These are phyloP conservation scores for Nelumbo lutea DNA, from an alignment of 164 flowering plant genomes.

Conservation along the genomic window DNA sequence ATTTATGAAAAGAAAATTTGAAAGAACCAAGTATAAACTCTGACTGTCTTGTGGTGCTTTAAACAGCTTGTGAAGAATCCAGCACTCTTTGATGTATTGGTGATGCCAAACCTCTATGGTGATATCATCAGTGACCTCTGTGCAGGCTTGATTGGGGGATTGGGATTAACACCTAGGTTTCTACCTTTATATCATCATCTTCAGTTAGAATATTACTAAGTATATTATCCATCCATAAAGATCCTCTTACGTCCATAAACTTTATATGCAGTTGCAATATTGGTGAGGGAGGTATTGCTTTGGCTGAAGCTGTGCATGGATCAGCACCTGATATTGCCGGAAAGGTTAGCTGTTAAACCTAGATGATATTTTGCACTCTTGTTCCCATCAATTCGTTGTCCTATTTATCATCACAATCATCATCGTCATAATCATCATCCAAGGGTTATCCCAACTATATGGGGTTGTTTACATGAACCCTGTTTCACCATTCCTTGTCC, in stretches of 20 bases:
- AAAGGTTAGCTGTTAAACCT: constrained; percentile 42
- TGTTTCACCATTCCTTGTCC: too few species aligned
- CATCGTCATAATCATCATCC: too few species aligned
- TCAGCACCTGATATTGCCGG: constrained; percentile 99
- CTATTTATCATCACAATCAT: too few species aligned
- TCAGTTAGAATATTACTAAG: neutral
- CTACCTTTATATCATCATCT: neutral
- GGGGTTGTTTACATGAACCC: too few species aligned
- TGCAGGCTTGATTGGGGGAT: constrained; percentile 95
- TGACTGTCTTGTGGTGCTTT: neutral
- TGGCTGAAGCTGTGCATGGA: constrained; percentile 99
- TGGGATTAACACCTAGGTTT: constrained; percentile 97
- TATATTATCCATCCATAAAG: neutral
- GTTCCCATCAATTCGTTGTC: too few species aligned
- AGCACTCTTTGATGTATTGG: constrained; percentile 88
- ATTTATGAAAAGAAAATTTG: too few species aligned
- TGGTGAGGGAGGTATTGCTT: constrained; percentile 96
- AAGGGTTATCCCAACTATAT: too few species aligned
- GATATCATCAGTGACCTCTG: constrained; percentile 98
- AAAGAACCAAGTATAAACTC: too few species aligned
- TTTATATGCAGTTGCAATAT: constrained; percentile 67
- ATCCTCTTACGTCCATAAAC: neutral
- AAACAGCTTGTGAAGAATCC: constrained; percentile 97
- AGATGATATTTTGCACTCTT: neutral
- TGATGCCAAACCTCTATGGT: constrained; percentile 99